Base-by-base conservation (phyloP, 2,329 filamentous ascomycete genomes). In the Paraconiothyrium sp. region DNA sequence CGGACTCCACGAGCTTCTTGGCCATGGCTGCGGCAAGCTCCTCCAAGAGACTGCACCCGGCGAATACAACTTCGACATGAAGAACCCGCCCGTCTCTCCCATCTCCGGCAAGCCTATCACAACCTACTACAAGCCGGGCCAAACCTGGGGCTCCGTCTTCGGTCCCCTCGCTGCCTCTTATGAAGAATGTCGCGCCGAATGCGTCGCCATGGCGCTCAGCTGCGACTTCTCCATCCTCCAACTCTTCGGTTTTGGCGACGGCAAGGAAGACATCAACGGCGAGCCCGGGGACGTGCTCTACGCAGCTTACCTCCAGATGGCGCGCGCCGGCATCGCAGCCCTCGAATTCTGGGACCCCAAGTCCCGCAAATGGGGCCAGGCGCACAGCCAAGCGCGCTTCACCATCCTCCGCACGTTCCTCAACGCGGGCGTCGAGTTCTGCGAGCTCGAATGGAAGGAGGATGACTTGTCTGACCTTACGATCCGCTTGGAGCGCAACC, bases 271-370 rank as follows among this genome's bases (percentile, higher is more conserved):
- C 72, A 90, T 97, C 68, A 82, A 91, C 67, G 85, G 87, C 62
- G 88, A 91, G 73, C 93, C 93, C 10, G 94, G 93, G 47, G 91
- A 97, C 73, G 88, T 99, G 7, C 87, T 98, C 8, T 97, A 94
- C 73, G 89, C 90, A 0, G 90, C 91, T 2, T 99, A 98, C 78
- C 86, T 99, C 10, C 89, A 90, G 68, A 98, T 99, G 94, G 95
- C 95, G 14, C 89, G 94, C 41, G 93, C 93, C n/a, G 95, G 95
- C 63, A 84, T 99, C 48, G 88, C 89, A 6, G 91, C 94, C 1
- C 85, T 98, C 24, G 94, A 98, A 77, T 93, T 95, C 84, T 98
- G 93, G 93, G 93, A 97, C 73, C 93, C 93, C 6, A 94, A 94
- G 82, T 89, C 86, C 70, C 85, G 89, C 67, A 97, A 97, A 82